phyloP scores from a whole-genome alignment of 73 alveolate species.

The Uronychia setigera region DNA sequence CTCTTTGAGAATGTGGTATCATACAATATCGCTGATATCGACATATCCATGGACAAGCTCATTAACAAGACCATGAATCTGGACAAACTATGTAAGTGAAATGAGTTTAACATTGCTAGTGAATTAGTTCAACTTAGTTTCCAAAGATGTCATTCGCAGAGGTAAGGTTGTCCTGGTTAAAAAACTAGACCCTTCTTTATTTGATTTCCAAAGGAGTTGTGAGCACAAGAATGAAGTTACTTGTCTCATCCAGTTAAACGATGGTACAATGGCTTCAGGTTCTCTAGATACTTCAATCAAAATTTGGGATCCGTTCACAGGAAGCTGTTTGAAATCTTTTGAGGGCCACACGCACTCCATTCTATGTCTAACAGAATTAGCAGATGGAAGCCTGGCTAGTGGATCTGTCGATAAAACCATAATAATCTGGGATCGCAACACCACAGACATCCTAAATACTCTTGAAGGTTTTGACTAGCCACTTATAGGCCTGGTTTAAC shows the following conservation, averaged over 20 bases:
- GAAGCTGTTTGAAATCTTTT: conserved; percentile 22
- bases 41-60: conserved; percentile 2
- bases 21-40: conserved; percentile 14
- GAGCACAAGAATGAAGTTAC: conserved; percentile 57
- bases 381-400: conserved; percentile 48
- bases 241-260: conserved; percentile 17
- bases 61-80: background rate
- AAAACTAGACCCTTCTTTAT: background rate
- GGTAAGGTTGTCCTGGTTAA: background rate
- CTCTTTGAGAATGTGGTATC: background rate
- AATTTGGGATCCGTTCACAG: conserved; percentile 65
- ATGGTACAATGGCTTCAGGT: conserved; percentile 66
- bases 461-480: conserved; percentile 45
- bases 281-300: conserved; percentile 52
- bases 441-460: conserved; percentile 46
- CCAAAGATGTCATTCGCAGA: background rate
- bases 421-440: conserved; percentile 59
- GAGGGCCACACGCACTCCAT: conserved; percentile 70
- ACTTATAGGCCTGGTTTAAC: conserved; percentile 1
- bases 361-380: conserved; percentile 41
- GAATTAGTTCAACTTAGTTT: background rate
- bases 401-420: conserved; percentile 54
- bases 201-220: conserved; percentile 8
- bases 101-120: background rate
- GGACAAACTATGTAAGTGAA: background rate